Evolutionary conservation across 208 protist genomes (phyloP), one percentile per base, ranked within the genome.

Genomic region (Leishmania amazonensis): DNA sequence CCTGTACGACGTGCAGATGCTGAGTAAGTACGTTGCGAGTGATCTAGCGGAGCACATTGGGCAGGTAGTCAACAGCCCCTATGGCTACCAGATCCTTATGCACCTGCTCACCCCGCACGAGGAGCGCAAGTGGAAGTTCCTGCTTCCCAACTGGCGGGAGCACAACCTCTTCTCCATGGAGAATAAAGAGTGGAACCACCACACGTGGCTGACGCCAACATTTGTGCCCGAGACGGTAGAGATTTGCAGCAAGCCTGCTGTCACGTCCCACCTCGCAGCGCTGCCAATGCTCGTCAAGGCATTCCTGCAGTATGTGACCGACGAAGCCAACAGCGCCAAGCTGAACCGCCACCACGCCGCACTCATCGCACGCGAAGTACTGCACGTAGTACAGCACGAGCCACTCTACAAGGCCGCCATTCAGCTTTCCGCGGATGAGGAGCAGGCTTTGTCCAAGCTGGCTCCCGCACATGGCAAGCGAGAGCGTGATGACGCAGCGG

Each of bases 101-200:
- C 95, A 98, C 75, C 86, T 98, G 54, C 85, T 98, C 53, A 96
- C 95, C 8, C 95, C 95, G 31, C 75, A 90, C 62, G 79, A 83
- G 73, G 89, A 88, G 58, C 89, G 93, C 38, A 96, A 97, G 85
- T 65, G 75, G 53, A 86, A 78, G 57, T 94, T 95, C 71, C 82
- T 98, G 84, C 89, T 96, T 60, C 88, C 90, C 31, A 91, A 95
- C 81, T 98, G 93, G 93, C 85, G 83, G 51, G 88, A 94, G 75
- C 93, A 98, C 87, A 98, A 98, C 83, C 80, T 98, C 49, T 98
- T 89, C 86, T 91, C 86, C 42, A 67, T 91, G 58, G 90, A 93
- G 78, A 97, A 96, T 78, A 88, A 80, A 81, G 80, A 87, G 60
- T 98, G 95, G 93, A 98, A 98, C 76, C 87, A 85, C 73, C 93